These are phyloP conservation scores for Tolypocladium pustulatum DNA, from an alignment of 2,329 filamentous ascomycete species.

Conservation along the genomic window DNA sequence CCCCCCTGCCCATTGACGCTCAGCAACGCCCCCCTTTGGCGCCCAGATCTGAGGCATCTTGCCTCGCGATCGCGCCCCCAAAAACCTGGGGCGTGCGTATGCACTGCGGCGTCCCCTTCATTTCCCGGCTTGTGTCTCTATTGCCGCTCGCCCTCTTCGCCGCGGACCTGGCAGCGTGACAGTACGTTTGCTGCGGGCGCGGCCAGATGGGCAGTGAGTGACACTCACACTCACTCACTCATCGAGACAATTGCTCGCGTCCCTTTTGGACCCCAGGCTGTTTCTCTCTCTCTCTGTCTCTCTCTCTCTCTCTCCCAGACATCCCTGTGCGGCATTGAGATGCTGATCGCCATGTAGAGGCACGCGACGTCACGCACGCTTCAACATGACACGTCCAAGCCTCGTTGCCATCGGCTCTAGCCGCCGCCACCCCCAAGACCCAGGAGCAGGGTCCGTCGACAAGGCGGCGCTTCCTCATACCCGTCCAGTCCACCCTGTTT, in stretches of 20 bases:
- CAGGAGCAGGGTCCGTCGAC: background rate
- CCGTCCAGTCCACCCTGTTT: background rate
- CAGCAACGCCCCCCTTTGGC: background rate
- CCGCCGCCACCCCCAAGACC: background rate
- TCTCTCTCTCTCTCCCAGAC: too few relatives aligned
- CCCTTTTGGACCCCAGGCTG: background rate
- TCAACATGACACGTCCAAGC: background rate
- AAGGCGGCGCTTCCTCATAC: background rate
- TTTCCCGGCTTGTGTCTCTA: background rate
- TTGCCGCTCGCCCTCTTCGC: background rate
- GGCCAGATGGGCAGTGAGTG: too few relatives aligned
- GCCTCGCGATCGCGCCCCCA: background rate
- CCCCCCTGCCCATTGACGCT: background rate
- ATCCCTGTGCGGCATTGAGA: too few relatives aligned
- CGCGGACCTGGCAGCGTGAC: background rate
- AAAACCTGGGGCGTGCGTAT: background rate
- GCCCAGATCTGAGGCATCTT: background rate
- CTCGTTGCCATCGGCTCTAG: background rate
- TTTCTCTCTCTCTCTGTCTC: too few relatives aligned
- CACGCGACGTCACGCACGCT: background rate
- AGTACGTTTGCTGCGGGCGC: background rate
- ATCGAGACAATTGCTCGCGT: background rate
- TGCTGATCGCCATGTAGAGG: background rate
- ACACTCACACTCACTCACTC: too few relatives aligned
- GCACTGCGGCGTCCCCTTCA: background rate